phyloP scores from a whole-genome alignment of 305 asterid species.

The Fraxinus sp. region DNA sequence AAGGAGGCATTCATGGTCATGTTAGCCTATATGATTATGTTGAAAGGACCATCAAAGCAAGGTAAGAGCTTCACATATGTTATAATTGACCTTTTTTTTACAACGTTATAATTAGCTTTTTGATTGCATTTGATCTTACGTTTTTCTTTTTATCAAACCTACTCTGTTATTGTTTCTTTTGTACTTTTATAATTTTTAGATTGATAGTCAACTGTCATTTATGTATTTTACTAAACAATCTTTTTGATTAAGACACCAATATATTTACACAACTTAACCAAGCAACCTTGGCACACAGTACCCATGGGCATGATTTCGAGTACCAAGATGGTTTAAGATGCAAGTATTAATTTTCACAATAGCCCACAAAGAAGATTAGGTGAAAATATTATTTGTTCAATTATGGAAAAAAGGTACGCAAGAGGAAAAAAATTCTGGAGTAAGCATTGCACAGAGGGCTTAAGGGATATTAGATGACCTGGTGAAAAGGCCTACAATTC shows the following conservation, averaged over 20 bases:
- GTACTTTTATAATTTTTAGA: neutral
- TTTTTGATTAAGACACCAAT: neutral
- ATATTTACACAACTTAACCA: neutral
- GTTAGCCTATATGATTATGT: constrained; percentile 76
- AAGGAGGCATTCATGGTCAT: constrained; percentile 87
- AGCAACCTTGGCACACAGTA: neutral
- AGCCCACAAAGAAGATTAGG: neutral
- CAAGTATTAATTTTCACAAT: neutral
- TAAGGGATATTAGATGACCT: neutral
- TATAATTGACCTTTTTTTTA: neutral
- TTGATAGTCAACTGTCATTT: neutral
- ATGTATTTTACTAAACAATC: neutral
- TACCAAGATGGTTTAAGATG: neutral
- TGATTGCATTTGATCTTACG: neutral
- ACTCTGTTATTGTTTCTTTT: neutral
- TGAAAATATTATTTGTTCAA: neutral
- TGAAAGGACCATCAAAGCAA: constrained; percentile 69
- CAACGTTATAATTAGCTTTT: neutral
- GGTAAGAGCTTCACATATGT: constrained; percentile 44
- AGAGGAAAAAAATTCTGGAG: neutral
- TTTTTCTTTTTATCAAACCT: neutral
- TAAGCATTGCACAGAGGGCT: neutral
- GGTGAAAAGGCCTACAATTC: neutral
- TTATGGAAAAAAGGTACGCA: neutral
- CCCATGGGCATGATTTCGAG: neutral